phyloP scores from a whole-genome alignment of 192 early-diverging fungal genomes.

The Coemansia furcata region DNA sequence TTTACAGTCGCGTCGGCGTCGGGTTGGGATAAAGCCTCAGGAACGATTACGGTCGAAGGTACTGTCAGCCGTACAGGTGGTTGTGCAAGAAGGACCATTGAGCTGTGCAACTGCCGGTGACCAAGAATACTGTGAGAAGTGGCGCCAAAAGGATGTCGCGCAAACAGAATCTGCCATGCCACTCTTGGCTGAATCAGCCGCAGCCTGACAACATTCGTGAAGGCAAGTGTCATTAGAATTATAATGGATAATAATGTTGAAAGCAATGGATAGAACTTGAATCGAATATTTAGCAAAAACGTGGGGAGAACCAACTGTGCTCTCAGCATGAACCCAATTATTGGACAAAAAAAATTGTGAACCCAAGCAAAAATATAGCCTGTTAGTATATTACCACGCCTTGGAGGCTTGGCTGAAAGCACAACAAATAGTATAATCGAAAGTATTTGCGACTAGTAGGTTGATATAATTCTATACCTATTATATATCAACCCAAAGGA shows the following conservation, averaged over 20 bases:
- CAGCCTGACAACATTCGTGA: neutral
- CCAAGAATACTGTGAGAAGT: neutral
- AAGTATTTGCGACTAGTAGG: too few relatives aligned
- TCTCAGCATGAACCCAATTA: too few relatives aligned
- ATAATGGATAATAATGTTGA: neutral
- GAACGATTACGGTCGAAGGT: neutral
- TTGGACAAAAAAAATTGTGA: too few relatives aligned
- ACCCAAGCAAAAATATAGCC: too few relatives aligned
- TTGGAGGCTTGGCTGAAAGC: too few relatives aligned
- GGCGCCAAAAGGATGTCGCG: neutral
- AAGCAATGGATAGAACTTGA: neutral
- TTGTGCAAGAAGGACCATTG: neutral
- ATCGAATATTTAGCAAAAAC: neutral
- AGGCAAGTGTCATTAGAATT: neutral
- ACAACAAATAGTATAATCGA: too few relatives aligned
- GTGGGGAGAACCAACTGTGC: too few relatives aligned
- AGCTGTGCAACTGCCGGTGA: neutral
- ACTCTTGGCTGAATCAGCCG: neutral
- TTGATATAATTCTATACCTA: too few relatives aligned
- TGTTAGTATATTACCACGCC: too few relatives aligned
- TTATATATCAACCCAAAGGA: too few relatives aligned
- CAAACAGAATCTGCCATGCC: neutral
- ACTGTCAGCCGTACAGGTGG: neutral
- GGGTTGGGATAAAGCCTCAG: slow-evolving; percentile 1
- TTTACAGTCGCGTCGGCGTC: slow-evolving; percentile 8